phyloP scores from a whole-genome alignment of 2,329 filamentous ascomycete genomes.

The Lomentospora prolificans region DNA sequence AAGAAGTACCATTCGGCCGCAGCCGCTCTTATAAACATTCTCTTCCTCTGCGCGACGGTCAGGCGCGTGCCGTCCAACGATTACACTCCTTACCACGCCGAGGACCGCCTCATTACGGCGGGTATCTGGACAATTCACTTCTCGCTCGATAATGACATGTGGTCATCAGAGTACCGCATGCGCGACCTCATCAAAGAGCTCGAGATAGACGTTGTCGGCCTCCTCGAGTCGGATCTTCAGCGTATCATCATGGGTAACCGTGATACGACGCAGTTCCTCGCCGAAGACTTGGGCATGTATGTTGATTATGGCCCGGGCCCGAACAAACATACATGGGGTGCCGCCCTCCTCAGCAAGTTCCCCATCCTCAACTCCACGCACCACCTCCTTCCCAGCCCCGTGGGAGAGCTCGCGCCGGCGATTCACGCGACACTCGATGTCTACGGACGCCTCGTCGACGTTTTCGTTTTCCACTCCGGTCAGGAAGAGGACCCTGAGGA shows the following conservation, averaged over 20 bases:
- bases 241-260: slow-evolving; percentile 99
- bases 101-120: slow-evolving; percentile 80
- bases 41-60: slow-evolving; percentile 74
- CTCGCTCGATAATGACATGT: slow-evolving; percentile 96
- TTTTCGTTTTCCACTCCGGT: slow-evolving; percentile 97
- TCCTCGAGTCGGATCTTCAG: slow-evolving; percentile 86
- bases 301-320: slow-evolving; percentile 94
- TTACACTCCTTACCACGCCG: slow-evolving; percentile 79
- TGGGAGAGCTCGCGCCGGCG: slow-evolving; percentile 87
- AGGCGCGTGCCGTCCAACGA: slow-evolving; percentile 87
- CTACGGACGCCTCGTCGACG: slow-evolving; percentile 81
- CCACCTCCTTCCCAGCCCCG: slow-evolving; percentile 84
- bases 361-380: slow-evolving; percentile 96
- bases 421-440: slow-evolving; percentile 95
- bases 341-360: slow-evolving; percentile 89
- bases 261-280: slow-evolving; percentile 88
- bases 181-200: slow-evolving; percentile 82
- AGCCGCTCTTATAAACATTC: slow-evolving; percentile 65
- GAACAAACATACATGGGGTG: slow-evolving; percentile 98
- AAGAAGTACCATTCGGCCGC: slow-evolving; percentile 45
- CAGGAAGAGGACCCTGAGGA: slow-evolving; percentile 96
- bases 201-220: slow-evolving; percentile 95
- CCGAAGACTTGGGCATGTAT: slow-evolving; percentile 97
- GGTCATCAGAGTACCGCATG: slow-evolving; percentile 91
- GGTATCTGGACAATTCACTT: slow-evolving; percentile 99